These are phyloP conservation scores for Trypanosoma lewisi DNA, from an alignment of 208 protist species.

Conservation along the genomic window DNA sequence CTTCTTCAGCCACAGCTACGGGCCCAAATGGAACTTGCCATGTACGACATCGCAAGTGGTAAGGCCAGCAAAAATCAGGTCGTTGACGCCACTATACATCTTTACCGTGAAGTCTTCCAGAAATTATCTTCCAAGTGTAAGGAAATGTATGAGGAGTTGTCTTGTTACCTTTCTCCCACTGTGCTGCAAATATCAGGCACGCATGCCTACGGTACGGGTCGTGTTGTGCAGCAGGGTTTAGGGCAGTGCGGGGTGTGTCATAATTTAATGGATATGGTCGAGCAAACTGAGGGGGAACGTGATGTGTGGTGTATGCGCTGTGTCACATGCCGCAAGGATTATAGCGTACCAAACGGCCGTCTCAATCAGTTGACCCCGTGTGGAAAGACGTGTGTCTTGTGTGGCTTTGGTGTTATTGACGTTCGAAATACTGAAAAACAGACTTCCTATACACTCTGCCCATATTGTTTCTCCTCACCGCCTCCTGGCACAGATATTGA, in stretches of 20 bases:
- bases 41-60: constrained; percentile 84
- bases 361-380: constrained; percentile 43
- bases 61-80: constrained; percentile 76
- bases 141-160: constrained; percentile 57
- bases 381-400: constrained; percentile 53
- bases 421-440: constrained; percentile 70
- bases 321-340: constrained; percentile 32
- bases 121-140: constrained; percentile 38
- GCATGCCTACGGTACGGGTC: not conserved
- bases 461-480: constrained; percentile 73
- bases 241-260: constrained; percentile 51
- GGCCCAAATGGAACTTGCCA: constrained; percentile 93
- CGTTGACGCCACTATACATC: constrained; percentile 63
- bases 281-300: constrained; percentile 44
- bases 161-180: constrained; percentile 35
- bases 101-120: constrained; percentile 81
- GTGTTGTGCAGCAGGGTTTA: constrained; percentile 31
- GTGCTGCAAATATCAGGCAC: constrained; percentile 1
- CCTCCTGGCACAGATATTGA: constrained; percentile 32
- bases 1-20: constrained; percentile 91
- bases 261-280: constrained; percentile 54
- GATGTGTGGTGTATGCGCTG: constrained; percentile 52
- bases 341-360: constrained; percentile 60
- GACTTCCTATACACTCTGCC: constrained; percentile 74
- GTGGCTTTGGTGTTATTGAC: constrained; percentile 59